Evolutionary conservation across 2,329 filamentous ascomycete genomes (phyloP).

Genomic region (Claviceps sp.): DNA sequence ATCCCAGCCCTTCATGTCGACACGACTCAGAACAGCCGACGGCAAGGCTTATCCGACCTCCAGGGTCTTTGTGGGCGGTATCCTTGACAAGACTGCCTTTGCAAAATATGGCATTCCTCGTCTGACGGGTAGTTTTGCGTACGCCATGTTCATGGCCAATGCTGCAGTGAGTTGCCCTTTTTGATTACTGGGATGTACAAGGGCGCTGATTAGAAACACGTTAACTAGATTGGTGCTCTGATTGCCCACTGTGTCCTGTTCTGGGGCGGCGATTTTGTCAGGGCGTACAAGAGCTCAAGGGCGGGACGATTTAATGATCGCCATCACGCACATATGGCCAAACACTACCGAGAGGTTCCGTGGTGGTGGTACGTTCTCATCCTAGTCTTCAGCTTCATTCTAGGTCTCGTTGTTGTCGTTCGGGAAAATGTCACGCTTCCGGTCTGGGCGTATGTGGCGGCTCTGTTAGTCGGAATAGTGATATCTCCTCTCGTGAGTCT

Average conservation of each 20-base stretch:
- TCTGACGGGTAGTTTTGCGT: slow-evolving; percentile 36
- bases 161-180: slow-evolving; percentile 26
- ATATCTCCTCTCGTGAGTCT: slow-evolving; percentile 2
- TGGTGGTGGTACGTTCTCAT: slow-evolving; percentile 23
- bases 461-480: slow-evolving; percentile 16
- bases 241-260: slow-evolving; percentile 39
- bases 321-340: slow-evolving; percentile 38
- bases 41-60: slow-evolving; percentile 27
- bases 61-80: slow-evolving; percentile 25
- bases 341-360: slow-evolving; percentile 34
- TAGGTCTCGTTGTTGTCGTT: slow-evolving; percentile 21
- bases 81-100: slow-evolving; percentile 29
- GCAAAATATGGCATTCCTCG: slow-evolving; percentile 30
- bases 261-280: slow-evolving; percentile 38
- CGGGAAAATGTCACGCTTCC: slow-evolving; percentile 23
- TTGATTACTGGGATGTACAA: no score
- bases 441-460: slow-evolving; percentile 22
- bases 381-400: slow-evolving; percentile 18
- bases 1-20: slow-evolving; percentile 20
- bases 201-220: neutral
- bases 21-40: slow-evolving; percentile 22
- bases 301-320: slow-evolving; percentile 30
- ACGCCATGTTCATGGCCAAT: slow-evolving; percentile 42
- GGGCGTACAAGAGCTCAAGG: slow-evolving; percentile 23
- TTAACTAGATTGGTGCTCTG: slow-evolving; percentile 38